Conservation (phyloP, 257 asterid species). For the Verbena officinalis region DNA sequence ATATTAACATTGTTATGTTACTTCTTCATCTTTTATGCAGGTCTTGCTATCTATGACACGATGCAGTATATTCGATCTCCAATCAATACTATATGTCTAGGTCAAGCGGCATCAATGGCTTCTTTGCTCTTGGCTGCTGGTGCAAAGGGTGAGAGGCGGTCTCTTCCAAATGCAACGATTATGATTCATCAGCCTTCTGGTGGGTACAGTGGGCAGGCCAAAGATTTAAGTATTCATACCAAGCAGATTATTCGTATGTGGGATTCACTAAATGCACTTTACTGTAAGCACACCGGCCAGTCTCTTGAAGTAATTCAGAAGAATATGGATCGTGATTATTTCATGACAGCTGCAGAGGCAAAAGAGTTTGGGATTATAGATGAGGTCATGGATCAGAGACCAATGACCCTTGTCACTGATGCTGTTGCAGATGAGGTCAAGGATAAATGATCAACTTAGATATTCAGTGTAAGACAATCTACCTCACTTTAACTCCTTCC, state of each 20-base stretch:
- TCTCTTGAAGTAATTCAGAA: conserved; percentile 61
- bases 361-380: conserved; percentile 92
- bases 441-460: conserved; percentile 59
- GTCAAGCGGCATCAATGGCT: conserved; percentile 98
- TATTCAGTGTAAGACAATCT: conserved; percentile 39
- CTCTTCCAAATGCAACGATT: conserved; percentile 88
- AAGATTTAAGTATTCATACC: conserved; percentile 84
- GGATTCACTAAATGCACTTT: conserved; percentile 77
- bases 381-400: conserved; percentile 86
- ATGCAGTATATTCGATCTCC: conserved; percentile 97
- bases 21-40: conserved; percentile 36
- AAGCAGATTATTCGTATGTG: conserved; percentile 81
- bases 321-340: conserved; percentile 88
- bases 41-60: conserved; percentile 95
- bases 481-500: conserved; percentile 9
- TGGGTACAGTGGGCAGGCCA: conserved; percentile 92
- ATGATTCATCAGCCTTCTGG: conserved; percentile 98
- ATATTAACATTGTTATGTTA: not conserved
- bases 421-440: conserved; percentile 59
- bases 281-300: conserved; percentile 88
- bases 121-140: conserved; percentile 97
- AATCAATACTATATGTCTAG: conserved; percentile 81
- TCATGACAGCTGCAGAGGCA: conserved; percentile 94
- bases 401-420: conserved; percentile 71
- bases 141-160: conserved; percentile 84